A percentile compares a stretch with the other conserved stretches of the same genome.
Conservation (phyloP, 768 basidiomycete species). For the Lactarius akahatsu region DNA sequence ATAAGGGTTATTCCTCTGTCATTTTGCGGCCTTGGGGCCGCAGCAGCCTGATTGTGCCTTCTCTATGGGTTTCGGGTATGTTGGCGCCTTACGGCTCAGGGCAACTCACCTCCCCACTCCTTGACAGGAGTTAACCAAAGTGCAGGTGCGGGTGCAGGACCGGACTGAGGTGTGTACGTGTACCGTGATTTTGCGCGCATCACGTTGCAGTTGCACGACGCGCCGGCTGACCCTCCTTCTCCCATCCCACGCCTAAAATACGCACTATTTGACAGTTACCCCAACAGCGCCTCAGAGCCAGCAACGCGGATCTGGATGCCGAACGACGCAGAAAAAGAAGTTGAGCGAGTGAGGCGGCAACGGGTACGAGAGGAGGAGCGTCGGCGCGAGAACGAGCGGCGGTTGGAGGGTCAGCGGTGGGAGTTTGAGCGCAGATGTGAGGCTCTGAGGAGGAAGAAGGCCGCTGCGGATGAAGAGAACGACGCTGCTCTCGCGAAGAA, state of each 20-base stretch:
- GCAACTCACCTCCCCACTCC: background rate
- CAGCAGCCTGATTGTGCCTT: background rate
- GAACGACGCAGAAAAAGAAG: background rate
- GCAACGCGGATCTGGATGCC: background rate
- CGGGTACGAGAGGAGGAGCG: background rate
- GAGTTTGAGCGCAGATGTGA: constrained; percentile 11
- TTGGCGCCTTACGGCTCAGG: background rate
- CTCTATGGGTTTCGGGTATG: background rate
- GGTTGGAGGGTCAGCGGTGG: constrained; percentile 15
- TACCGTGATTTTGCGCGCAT: background rate
- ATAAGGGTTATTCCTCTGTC: background rate
- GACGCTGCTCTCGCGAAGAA: background rate
- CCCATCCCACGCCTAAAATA: background rate
- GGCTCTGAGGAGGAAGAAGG: constrained; percentile 9
- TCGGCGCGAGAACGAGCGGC: constrained; percentile 5
- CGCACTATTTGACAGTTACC: background rate
- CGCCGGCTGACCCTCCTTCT: background rate
- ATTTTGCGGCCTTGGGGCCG: background rate
- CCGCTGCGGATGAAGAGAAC: constrained; percentile 2
- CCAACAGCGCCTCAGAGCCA: background rate
- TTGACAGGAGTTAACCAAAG: constrained; percentile 3
- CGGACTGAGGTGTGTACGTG: background rate
- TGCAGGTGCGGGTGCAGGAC: background rate
- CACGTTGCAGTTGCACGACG: background rate
- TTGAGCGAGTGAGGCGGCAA: too few relatives aligned